A percentile compares a stretch with the other conserved stretches of the same genome.
Conservation (phyloP, 768 basidiomycete genomes). For the Asterophora parasitica region DNA sequence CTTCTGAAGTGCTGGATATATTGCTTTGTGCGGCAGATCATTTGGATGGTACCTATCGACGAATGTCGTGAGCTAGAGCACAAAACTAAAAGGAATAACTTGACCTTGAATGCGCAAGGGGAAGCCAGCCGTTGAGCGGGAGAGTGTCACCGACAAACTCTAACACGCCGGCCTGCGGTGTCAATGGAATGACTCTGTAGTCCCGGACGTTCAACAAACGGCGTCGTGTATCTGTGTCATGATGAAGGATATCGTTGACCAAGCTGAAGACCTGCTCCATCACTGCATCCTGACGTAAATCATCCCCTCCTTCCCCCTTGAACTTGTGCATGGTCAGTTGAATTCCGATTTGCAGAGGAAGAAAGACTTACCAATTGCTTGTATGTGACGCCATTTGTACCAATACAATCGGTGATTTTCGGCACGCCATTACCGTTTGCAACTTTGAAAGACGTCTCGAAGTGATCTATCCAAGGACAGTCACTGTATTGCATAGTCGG, state of each 20-base stretch:
- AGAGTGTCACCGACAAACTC: constrained; percentile 85
- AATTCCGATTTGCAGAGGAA: neutral
- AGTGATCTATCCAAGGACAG: constrained; percentile 66
- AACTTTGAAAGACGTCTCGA: constrained; percentile 49
- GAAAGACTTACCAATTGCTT: constrained; percentile 56
- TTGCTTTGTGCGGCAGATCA: constrained; percentile 37
- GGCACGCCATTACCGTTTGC: constrained; percentile 83
- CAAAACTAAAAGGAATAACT: constrained; percentile 13
- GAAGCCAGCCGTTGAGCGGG: constrained; percentile 61
- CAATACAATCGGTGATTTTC: constrained; percentile 72
- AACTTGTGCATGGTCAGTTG: constrained; percentile 47
- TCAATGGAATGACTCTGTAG: constrained; percentile 88
- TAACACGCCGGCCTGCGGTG: constrained; percentile 73
- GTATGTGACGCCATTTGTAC: constrained; percentile 58
- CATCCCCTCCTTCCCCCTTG: constrained; percentile 88
- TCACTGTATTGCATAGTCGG: constrained; percentile 59
- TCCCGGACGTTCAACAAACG: constrained; percentile 72
- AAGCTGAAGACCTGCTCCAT: constrained; percentile 98
- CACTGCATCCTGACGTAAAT: constrained; percentile 94
- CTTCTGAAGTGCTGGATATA: constrained; percentile 29
- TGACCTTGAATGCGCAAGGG: constrained; percentile 56
- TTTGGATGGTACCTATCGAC: constrained; percentile 57
- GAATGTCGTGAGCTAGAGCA: neutral
- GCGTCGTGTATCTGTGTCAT: constrained; percentile 71
- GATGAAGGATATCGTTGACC: constrained; percentile 70